Evolutionary conservation across 345 rosid genomes (phyloP).

Genomic region (Salix suchowensis): DNA sequence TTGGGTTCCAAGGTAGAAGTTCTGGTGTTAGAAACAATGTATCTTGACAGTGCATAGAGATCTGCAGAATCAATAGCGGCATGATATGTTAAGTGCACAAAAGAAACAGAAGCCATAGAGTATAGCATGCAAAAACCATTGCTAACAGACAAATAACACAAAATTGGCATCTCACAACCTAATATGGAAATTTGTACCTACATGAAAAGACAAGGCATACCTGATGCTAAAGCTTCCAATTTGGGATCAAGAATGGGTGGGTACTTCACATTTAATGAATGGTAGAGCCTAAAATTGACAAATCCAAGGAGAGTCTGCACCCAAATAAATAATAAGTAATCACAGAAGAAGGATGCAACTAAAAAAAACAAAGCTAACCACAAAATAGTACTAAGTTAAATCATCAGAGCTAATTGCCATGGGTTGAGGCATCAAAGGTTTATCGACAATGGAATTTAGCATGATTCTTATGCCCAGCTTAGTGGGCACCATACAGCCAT

Average conservation of each 20-base stretch:
- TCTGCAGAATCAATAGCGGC: conserved; percentile 40
- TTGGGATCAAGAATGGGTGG: conserved; percentile 89
- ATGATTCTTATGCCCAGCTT: too few species aligned
- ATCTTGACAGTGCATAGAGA: conserved; percentile 86
- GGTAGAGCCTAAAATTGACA: conserved; percentile 75
- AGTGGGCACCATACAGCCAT: not conserved
- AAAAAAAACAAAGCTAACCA: not conserved
- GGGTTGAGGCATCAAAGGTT: not conserved
- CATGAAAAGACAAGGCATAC: conserved; percentile 30
- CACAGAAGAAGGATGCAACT: not conserved
- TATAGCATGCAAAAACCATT: not conserved
- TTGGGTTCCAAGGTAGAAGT: conserved; percentile 31
- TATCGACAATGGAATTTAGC: not conserved
- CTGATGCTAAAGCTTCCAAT: conserved; percentile 89
- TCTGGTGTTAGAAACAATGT: conserved; percentile 57
- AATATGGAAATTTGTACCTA: not conserved
- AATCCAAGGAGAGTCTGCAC: conserved; percentile 88
- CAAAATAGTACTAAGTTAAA: not conserved
- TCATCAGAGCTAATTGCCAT: not conserved
- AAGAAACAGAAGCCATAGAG: not conserved
- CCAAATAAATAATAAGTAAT: conserved; percentile 11
- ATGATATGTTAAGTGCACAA: not conserved
- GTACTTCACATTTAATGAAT: conserved; percentile 69
- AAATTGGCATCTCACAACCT: too few species aligned
- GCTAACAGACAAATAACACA: not conserved